Conservation (phyloP, 805 yeast genomes). For the Metschnikowia dekortorum region DNA sequence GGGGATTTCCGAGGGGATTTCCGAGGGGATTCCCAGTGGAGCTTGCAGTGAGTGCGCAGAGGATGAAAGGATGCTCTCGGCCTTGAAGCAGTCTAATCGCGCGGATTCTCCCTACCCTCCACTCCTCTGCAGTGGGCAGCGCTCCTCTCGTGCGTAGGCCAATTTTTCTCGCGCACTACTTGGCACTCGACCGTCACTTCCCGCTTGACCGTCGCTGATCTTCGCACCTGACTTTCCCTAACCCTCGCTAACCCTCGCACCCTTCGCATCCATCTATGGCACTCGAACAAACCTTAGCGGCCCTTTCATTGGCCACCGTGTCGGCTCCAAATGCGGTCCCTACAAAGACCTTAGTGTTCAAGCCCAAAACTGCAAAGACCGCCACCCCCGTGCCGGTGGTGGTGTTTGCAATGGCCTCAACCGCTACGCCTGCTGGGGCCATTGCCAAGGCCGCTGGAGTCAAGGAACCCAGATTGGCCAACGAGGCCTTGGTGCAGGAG, state of each 20-base stretch:
- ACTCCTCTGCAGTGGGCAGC: too few species aligned
- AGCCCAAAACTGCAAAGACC: conserved; percentile 85
- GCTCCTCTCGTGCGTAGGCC: too few species aligned
- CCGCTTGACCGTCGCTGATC: too few species aligned
- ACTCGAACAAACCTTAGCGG: conserved; percentile 62
- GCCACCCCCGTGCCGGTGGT: conserved; percentile 76
- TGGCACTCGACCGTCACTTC: too few species aligned
- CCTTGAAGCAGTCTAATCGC: too few species aligned
- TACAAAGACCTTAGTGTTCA: conserved; percentile 77
- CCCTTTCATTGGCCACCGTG: conserved; percentile 57
- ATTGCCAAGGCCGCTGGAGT: conserved; percentile 65
- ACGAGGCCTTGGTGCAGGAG: conserved; percentile 68
- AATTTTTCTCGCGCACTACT: too few species aligned
- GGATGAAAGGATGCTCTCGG: too few species aligned
- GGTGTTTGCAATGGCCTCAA: conserved; percentile 67
- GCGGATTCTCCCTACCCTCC: too few species aligned
- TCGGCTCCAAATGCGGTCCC: conserved; percentile 47
- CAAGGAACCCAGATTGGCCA: conserved; percentile 86
- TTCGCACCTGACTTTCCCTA: background rate
- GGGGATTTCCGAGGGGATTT: too few species aligned
- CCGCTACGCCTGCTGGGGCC: conserved; percentile 62
- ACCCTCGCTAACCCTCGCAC: background rate
- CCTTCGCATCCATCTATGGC: conserved; percentile 41
- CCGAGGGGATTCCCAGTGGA: too few species aligned
- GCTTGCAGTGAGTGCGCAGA: too few species aligned